These are phyloP conservation scores for Graphilbum sp. DNA, from an alignment of 2,329 filamentous ascomycete genomes.

Conservation along the genomic window DNA sequence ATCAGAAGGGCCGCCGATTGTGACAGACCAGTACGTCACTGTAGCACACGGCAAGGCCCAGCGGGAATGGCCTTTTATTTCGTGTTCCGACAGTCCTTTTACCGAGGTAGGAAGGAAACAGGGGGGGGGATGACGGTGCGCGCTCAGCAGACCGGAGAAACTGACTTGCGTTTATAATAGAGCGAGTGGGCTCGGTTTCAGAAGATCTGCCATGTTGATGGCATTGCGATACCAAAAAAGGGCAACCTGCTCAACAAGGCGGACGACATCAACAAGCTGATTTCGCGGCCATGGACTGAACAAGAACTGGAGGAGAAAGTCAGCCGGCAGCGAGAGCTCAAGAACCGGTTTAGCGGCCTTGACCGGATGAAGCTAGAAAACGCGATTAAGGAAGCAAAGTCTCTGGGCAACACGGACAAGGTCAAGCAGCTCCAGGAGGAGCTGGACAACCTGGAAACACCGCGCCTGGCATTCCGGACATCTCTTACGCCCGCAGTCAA, in stretches of 20 bases:
- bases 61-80: slow-evolving; percentile 77
- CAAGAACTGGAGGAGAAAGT: slow-evolving; percentile 69
- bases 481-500: slow-evolving; percentile 39
- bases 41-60: slow-evolving; percentile 71
- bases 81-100: slow-evolving; percentile 71
- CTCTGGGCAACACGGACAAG: slow-evolving; percentile 42
- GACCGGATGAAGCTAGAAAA: slow-evolving; percentile 52
- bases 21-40: slow-evolving; percentile 72
- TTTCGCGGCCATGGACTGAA: slow-evolving; percentile 69
- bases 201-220: slow-evolving; percentile 55
- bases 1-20: slow-evolving; percentile 56
- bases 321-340: slow-evolving; percentile 49
- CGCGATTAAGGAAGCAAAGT: slow-evolving; percentile 49
- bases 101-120: slow-evolving; percentile 51
- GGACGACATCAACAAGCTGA: slow-evolving; percentile 61
- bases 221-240: slow-evolving; percentile 58
- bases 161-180: slow-evolving; percentile 32
- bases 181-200: slow-evolving; percentile 71
- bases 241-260: slow-evolving; percentile 54
- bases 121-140: not conserved
- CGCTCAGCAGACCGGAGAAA: not conserved
- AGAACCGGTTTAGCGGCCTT: slow-evolving; percentile 47
- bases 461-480: slow-evolving; percentile 60
- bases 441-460: slow-evolving; percentile 45
- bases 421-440: slow-evolving; percentile 39